Conservation (phyloP, 2,329 filamentous ascomycete genomes). For the Botryotinia calthae region DNA sequence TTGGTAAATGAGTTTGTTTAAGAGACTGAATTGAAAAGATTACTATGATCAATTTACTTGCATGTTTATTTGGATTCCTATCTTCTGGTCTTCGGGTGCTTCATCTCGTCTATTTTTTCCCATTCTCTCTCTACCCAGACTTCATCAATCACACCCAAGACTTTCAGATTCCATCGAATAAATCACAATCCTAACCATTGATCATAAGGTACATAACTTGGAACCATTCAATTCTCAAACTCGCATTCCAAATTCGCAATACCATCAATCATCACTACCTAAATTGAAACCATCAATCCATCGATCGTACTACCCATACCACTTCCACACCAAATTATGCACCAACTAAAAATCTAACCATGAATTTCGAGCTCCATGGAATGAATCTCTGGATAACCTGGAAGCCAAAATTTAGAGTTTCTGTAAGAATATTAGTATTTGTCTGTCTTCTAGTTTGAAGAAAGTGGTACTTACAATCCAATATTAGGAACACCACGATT, state of each 20-base stretch:
- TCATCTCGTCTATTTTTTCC: background rate
- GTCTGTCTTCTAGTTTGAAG: background rate
- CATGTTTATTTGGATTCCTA: background rate
- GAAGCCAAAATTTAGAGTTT: background rate
- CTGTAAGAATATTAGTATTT: background rate
- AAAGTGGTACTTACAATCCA: background rate
- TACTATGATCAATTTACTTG: background rate
- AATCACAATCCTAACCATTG: background rate
- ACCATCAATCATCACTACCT: background rate
- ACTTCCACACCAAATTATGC: background rate
- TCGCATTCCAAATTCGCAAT: background rate
- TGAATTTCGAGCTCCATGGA: background rate
- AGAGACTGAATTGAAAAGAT: background rate
- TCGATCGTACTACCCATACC: background rate
- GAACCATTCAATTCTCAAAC: no score
- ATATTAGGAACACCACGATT: background rate
- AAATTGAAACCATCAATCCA: background rate
- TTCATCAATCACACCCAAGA: background rate
- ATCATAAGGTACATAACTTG: background rate
- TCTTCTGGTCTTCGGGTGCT: background rate
- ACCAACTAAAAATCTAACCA: background rate
- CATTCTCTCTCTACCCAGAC: background rate
- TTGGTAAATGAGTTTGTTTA: background rate
- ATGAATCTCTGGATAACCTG: background rate
- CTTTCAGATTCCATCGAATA: background rate